Conservation (phyloP, 2,329 filamentous ascomycete genomes). For the Cladosporium sp. region DNA sequence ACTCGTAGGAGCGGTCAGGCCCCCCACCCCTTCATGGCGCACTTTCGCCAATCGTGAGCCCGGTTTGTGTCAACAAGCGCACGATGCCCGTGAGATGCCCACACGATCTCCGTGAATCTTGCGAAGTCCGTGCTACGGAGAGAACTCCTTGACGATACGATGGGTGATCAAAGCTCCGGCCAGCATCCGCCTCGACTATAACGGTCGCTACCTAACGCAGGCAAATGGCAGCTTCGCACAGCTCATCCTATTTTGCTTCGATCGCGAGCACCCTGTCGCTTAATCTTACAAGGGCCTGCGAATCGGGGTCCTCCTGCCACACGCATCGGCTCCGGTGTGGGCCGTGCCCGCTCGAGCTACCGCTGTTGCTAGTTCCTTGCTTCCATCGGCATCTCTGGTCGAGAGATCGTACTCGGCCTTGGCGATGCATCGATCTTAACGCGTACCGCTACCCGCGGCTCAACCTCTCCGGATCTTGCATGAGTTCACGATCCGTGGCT, state of each 20-base stretch:
- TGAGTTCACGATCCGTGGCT: not conserved
- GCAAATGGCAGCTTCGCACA: not conserved
- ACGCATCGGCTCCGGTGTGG: not conserved
- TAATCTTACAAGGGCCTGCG: not conserved
- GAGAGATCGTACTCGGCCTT: not conserved
- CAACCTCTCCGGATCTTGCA: not conserved
- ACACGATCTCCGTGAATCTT: slow-evolving; percentile 10
- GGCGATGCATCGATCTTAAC: slow-evolving; percentile 1
- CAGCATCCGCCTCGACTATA: not conserved
- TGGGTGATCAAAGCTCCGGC: not conserved
- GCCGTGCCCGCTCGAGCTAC: slow-evolving; percentile 1
- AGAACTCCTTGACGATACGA: slow-evolving; percentile 17
- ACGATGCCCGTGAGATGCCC: not conserved
- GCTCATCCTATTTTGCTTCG: slow-evolving; percentile 1
- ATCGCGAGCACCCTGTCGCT: slow-evolving; percentile 10
- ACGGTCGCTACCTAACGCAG: not conserved
- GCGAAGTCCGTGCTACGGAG: not conserved
- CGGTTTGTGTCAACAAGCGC: not conserved
- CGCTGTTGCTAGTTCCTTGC: not conserved
- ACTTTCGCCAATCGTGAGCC: not conserved
- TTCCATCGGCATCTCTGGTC: not conserved
- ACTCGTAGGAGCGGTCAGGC: not conserved
- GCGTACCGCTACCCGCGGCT: not conserved
- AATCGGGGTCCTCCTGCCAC: not conserved
- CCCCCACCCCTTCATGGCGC: not conserved